Evolutionary conservation across 2,329 filamentous ascomycete species (phyloP).

Genomic region (Trichoderma polysporum): DNA sequence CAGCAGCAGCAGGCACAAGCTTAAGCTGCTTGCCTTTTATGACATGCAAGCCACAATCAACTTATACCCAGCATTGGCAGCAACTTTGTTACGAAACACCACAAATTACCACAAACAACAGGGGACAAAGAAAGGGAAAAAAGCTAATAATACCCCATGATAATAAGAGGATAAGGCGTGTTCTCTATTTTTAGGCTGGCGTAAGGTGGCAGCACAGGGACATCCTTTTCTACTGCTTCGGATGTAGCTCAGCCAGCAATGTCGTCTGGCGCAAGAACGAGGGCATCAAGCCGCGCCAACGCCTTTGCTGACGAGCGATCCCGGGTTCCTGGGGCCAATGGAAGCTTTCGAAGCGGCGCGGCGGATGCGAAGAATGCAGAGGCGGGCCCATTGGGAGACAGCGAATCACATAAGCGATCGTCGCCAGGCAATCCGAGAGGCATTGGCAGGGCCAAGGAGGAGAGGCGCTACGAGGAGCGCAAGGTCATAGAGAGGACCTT

Average conservation of each 20-base stretch:
- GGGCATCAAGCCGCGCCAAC: slow-evolving; percentile 47
- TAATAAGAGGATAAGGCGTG: not conserved
- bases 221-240: slow-evolving; percentile 24
- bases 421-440: slow-evolving; percentile 58
- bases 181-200: not conserved
- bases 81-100: not conserved
- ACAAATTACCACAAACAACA: not conserved
- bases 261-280: slow-evolving; percentile 41
- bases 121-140: not conserved
- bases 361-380: slow-evolving; percentile 40
- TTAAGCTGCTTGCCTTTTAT: not conserved
- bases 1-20: not conserved
- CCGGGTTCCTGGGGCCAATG: slow-evolving; percentile 38
- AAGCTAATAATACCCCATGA: not conserved
- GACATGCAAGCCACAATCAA: not conserved
- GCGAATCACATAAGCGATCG: slow-evolving; percentile 55
- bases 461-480: slow-evolving; percentile 50
- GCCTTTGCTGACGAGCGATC: slow-evolving; percentile 36
- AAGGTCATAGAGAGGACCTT: slow-evolving; percentile 55
- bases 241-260: slow-evolving; percentile 41
- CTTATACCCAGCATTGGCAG: not conserved
- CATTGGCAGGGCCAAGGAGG: slow-evolving; percentile 45
- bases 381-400: slow-evolving; percentile 36
- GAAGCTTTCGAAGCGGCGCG: slow-evolving; percentile 37
- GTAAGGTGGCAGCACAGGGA: not conserved